phyloP scores from a whole-genome alignment of 805 yeast species.

The Metschnikowia anglica region DNA sequence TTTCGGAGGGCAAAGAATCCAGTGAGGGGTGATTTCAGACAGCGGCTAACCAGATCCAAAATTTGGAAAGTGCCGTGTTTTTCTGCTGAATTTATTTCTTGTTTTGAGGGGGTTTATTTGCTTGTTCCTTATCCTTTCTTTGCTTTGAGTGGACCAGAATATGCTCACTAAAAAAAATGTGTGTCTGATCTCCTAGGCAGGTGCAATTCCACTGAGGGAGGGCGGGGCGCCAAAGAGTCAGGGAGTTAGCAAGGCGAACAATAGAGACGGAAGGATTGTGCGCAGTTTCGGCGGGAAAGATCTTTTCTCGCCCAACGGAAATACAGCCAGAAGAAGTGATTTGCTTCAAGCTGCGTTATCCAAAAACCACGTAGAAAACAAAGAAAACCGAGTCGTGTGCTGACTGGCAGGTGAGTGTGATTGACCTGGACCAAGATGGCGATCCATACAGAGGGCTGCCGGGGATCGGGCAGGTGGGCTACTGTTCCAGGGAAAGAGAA shows the following conservation, averaged over 20 bases:
- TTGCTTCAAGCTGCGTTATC: too few relatives aligned
- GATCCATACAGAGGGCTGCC: conserved; percentile 4
- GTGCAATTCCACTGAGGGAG: conserved; percentile 11
- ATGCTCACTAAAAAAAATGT: conserved; percentile 7
- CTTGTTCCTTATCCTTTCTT: conserved; percentile 8
- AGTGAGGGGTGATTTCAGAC: background rate
- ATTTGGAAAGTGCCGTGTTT: conserved; percentile 2
- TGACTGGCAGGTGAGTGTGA: too few relatives aligned
- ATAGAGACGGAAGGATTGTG: background rate
- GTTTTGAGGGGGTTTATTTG: background rate
- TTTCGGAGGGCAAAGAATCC: background rate
- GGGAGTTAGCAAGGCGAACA: conserved; percentile 1
- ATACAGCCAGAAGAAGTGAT: too few relatives aligned
- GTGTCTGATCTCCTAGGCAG: conserved; percentile 10
- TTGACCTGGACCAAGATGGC: too few relatives aligned
- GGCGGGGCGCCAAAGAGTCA: background rate
- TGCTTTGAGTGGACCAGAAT: conserved; percentile 4
- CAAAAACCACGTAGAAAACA: too few relatives aligned
- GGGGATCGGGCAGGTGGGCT: conserved; percentile 7
- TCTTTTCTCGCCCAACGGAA: background rate
- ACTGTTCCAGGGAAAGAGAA: conserved; percentile 1
- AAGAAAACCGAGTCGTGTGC: too few relatives aligned
- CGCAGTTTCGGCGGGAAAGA: background rate
- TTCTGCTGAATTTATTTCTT: background rate
- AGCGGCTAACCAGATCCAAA: background rate